Conservation (phyloP, 225 moss, liverwort and hornwort species). For the Polytrichum formosum region DNA sequence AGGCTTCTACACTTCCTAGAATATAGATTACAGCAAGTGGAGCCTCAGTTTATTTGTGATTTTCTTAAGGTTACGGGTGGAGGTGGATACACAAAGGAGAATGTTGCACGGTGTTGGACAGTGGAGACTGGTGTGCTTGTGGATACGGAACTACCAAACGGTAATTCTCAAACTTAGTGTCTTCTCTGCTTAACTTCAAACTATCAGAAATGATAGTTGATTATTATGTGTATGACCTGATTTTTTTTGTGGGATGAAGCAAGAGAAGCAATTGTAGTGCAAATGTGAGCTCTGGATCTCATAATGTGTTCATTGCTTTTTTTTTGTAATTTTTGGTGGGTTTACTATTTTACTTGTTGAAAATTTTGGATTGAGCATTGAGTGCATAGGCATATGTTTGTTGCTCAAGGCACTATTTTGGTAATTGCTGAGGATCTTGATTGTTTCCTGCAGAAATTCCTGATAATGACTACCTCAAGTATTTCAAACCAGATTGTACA, state of each 20-base stretch:
- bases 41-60: neutral
- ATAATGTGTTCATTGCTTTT: too few relatives aligned
- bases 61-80: conserved; percentile 83
- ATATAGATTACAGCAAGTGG: neutral
- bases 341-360: too few relatives aligned
- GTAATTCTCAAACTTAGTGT: conserved; percentile 18
- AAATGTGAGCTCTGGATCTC: too few relatives aligned
- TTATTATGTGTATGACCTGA: neutral
- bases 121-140: conserved; percentile 97
- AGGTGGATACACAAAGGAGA: conserved; percentile 98
- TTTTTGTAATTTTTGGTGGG: too few relatives aligned
- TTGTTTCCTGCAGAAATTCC: conserved; percentile 69
- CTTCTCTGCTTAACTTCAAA: neutral
- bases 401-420: too few relatives aligned
- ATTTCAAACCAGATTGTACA: conserved; percentile 92
- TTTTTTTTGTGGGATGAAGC: neutral
- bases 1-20: neutral
- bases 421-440: neutral
- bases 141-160: conserved; percentile 83
- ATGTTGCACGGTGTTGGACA: conserved; percentile 98
- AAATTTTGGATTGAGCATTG: too few relatives aligned
- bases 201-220: too few relatives aligned
- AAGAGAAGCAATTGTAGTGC: too few relatives aligned
- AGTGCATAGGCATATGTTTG: too few relatives aligned
- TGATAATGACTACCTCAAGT: conserved; percentile 91